Evolutionary conservation across 352 stramenopile genomes (phyloP), one percentile per base, ranked within the genome.

Genomic region (Pythium myriotylum): DNA sequence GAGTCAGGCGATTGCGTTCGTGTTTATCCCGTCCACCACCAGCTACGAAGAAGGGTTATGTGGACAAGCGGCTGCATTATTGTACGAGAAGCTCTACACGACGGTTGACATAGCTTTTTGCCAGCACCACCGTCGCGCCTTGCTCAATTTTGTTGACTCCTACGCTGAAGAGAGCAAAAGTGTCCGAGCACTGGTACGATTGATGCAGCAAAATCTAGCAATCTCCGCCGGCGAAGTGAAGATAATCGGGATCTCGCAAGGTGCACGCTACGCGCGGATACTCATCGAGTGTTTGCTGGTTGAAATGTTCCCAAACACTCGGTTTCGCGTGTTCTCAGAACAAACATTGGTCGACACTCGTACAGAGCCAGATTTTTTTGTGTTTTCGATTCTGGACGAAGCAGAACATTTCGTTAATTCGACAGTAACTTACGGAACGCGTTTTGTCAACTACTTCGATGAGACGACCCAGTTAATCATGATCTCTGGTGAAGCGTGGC

Each of bases 251-350:
- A 47, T 62, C 19, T 67, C 57, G 1, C 16, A 2, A 8, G 39
- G 23, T 16, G 64, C 64, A 6, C 14, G 12, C 3, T 67, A 45
- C 19, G 32, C 52, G 2, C 46, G 52, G 1, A 14, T 61, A 2
- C 17, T 71, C 3, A 29, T 71, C 26, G 72, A 84, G 43, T 79
- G 72, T 27, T 19, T 86, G 10, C 69, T 86, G 8, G 35, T 62
- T 0, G 9, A 42, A 0, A 52, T 82, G 8, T 82, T 73, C n/a
- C 37, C 54, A 2, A 17, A 60, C 1, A 16, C 40, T 1, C 24
- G 57, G 0, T 53, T 67, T 2, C 59, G 84, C 17, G 12, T 78
- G 4, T 41, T 86, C 1, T 14, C 70, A 3, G 51, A 68, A 10
- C 51, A 73, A 10, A 1, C 26, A 10, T 19, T 46, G 0, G 42